phyloP scores from a whole-genome alignment of 2,329 filamentous ascomycete species.

The Penicillium decumbens region DNA sequence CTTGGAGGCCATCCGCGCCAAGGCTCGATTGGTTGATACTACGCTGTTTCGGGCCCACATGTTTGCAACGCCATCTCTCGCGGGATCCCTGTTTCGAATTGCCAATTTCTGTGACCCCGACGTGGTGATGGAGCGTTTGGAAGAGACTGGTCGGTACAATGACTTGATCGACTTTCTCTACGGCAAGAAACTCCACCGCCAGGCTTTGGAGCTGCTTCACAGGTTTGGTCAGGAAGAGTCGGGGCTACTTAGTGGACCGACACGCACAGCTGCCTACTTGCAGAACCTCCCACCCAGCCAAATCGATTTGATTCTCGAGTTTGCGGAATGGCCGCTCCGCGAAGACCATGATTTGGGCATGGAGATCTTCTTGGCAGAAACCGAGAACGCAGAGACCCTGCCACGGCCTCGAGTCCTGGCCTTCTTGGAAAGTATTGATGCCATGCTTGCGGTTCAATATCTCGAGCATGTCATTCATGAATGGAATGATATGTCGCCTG shows the following conservation, averaged over 20 bases:
- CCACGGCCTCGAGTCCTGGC: slow-evolving; percentile 69
- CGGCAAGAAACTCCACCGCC: slow-evolving; percentile 85
- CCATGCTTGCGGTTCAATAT: slow-evolving; percentile 70
- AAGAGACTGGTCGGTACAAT: slow-evolving; percentile 82
- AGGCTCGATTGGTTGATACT: slow-evolving; percentile 84
- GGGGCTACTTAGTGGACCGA: slow-evolving; percentile 67
- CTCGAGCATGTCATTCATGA: slow-evolving; percentile 88
- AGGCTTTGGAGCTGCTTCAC: slow-evolving; percentile 75
- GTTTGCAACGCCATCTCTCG: slow-evolving; percentile 79
- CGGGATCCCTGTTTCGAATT: slow-evolving; percentile 85
- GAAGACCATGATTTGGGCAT: slow-evolving; percentile 71
- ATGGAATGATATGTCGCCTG: slow-evolving; percentile 74
- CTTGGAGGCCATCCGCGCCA: slow-evolving; percentile 66
- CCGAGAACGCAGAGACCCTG: slow-evolving; percentile 87
- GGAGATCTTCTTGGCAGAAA: slow-evolving; percentile 90
- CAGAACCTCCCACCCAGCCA: slow-evolving; percentile 80
- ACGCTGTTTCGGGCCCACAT: slow-evolving; percentile 93
- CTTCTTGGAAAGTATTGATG: slow-evolving; percentile 68
- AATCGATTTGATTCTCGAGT: slow-evolving; percentile 87
- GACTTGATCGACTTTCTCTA: slow-evolving; percentile 97
- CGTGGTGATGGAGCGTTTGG: slow-evolving; percentile 87
- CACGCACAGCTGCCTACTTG: slow-evolving; percentile 81
- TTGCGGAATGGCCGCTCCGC: slow-evolving; percentile 79
- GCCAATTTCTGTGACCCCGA: slow-evolving; percentile 96
- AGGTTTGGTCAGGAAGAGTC: slow-evolving; percentile 65